Base-by-base conservation (phyloP, 108 stramenopile genomes). In the Fragilariopsis cylindrus region DNA sequence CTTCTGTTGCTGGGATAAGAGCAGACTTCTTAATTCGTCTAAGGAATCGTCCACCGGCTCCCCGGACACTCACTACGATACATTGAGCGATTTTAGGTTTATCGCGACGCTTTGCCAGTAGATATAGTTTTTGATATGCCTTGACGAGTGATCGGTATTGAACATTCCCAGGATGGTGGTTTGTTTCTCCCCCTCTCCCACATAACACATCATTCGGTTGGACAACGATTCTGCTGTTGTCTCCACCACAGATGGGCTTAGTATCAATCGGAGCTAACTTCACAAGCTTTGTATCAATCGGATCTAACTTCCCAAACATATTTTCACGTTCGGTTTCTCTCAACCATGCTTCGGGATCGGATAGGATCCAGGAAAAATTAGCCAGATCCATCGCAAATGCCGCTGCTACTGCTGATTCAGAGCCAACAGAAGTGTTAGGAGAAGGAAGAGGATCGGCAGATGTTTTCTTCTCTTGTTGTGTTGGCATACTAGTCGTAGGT, bases 131-230 rank as follows among this genome's bases (percentile, higher is more conserved):
- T 66, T 85, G 88, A 64, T 78, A 81, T 11, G 75, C 75, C 77
- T 85, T 85, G 69, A 88, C 88, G 11, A 85, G 80, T 16, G 69
- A 44, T 9, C 93, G 87, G 69, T 91, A 94, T 40, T 72, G 55
- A n/a, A 90, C 74, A 70, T 94, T 94, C 3, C 93, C 93, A 19
- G 82, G 81, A 55, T 89, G 92, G 46, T 89, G 87, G 56, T 94
- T 94, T 66, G 92, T 91, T 46, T 89, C 92, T 3, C 92, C 92
- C 12, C 92, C 92, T 4, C 88, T 81, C 47, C 88, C 88, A 70
- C 87, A 92, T 39, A 92, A 81, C 30, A 90, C 89, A 70, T 93
- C 89, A 74, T 88, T 54, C 18, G 49, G 62, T 60, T 75, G 74
- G 3, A 81, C 76, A 46, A 79, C 72, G 1, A 74, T 49, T 9